These are phyloP conservation scores for Papiliotrema fonsecae DNA, from an alignment of 1,284 basidiomycete species.

Conservation along the genomic window DNA sequence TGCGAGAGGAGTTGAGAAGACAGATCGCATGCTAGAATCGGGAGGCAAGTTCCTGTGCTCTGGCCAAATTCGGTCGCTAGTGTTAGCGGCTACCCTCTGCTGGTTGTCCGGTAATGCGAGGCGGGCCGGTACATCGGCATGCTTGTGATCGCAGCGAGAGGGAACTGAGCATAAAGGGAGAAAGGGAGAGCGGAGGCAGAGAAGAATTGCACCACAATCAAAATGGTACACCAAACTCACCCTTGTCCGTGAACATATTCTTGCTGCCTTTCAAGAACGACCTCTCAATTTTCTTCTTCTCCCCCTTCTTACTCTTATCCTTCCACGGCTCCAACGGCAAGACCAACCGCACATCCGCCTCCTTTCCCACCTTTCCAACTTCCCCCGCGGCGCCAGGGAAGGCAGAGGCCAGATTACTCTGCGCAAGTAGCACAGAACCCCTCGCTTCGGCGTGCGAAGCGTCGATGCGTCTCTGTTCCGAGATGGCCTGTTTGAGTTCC, in stretches of 20 bases:
- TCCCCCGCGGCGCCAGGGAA: slow-evolving; percentile 16
- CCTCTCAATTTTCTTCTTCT: slow-evolving; percentile 16
- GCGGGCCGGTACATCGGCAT: background rate
- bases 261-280: slow-evolving; percentile 43
- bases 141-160: no score
- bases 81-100: background rate
- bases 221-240: slow-evolving; percentile 12
- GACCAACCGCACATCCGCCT: slow-evolving; percentile 41
- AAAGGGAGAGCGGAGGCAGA: background rate
- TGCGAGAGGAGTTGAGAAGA: slow-evolving; percentile 27
- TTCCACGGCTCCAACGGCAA: slow-evolving; percentile 40
- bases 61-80: slow-evolving; percentile 35
- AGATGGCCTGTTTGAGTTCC: slow-evolving; percentile 37
- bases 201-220: background rate
- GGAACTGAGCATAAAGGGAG: no score
- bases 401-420: slow-evolving; percentile 23
- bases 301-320: slow-evolving; percentile 28
- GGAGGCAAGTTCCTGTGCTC: slow-evolving; percentile 30
- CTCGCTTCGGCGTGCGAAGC: slow-evolving; percentile 34
- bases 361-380: slow-evolving; percentile 1
- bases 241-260: slow-evolving; percentile 45
- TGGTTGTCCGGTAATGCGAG: background rate
- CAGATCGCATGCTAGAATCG: slow-evolving; percentile 42
- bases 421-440: slow-evolving; percentile 23
- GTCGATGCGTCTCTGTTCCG: slow-evolving; percentile 47